A percentile compares a stretch with the other conserved stretches of the same genome.
Evolutionary conservation across 805 yeast species (phyloP).

Genomic region (Starmerella apicola): DNA sequence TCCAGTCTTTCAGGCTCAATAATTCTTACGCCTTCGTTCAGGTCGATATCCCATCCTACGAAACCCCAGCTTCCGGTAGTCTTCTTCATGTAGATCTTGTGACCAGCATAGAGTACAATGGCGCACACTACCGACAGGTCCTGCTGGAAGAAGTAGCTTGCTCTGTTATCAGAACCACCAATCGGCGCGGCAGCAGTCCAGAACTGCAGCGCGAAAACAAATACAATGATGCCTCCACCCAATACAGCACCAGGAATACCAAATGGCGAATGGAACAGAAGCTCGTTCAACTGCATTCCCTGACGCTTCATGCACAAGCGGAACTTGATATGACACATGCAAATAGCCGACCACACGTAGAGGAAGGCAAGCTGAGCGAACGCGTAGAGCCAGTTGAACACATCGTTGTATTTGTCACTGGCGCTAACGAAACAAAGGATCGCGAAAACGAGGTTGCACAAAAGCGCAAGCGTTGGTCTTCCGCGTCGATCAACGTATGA

Average conservation of each 20-base stretch:
- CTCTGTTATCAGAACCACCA: conserved; percentile 29
- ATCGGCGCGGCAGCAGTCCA: conserved; percentile 70
- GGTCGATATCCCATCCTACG: conserved; percentile 12
- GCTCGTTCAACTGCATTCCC: conserved; percentile 56
- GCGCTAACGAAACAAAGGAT: conserved; percentile 49
- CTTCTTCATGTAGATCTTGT: conserved; percentile 33
- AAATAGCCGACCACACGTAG: conserved; percentile 16
- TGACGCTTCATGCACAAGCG: conserved; percentile 46
- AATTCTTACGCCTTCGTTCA: conserved; percentile 14
- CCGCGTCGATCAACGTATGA: conserved; percentile 64
- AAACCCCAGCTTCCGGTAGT: conserved; percentile 14
- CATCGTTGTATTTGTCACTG: conserved; percentile 28
- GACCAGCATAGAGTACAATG: conserved; percentile 37
- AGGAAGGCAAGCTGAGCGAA: conserved; percentile 17
- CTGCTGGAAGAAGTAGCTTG: conserved; percentile 38
- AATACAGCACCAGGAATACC: conserved; percentile 58
- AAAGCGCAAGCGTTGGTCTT: conserved; percentile 62
- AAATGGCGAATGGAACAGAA: conserved; percentile 51
- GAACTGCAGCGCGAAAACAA: conserved; percentile 62
- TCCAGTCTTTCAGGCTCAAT: conserved; percentile 10
- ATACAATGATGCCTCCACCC: conserved; percentile 44
- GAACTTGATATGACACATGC: conserved; percentile 28
- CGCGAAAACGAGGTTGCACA: conserved; percentile 36
- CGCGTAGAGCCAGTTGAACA: conserved; percentile 21
- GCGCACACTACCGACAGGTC: conserved; percentile 37